A percentile compares a stretch with the other conserved stretches of the same genome.
Evolutionary conservation across 306 rosid species (phyloP).

Genomic region (Cucumis melo): DNA sequence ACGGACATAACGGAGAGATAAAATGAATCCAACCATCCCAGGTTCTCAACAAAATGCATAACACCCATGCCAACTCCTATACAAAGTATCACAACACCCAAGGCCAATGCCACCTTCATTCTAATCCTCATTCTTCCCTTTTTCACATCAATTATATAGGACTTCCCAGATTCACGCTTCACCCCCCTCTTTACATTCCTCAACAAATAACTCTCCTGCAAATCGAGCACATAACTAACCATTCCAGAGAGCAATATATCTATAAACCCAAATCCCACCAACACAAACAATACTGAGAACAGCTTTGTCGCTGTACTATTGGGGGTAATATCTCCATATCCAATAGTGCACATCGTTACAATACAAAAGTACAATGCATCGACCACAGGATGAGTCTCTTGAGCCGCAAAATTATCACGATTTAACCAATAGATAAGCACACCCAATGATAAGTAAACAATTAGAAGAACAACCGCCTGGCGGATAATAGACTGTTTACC

Average conservation of each 20-base stretch:
- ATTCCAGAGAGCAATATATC: slow-evolving; percentile 83
- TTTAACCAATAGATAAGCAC: slow-evolving; percentile 66
- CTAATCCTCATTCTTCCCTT: slow-evolving; percentile 99
- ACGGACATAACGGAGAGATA: slow-evolving; percentile 97
- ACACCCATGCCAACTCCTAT: slow-evolving; percentile 63
- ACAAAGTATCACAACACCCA: slow-evolving; percentile 83
- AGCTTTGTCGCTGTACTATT: slow-evolving; percentile 54
- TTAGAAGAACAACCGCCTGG: slow-evolving; percentile 56
- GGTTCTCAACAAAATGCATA: slow-evolving; percentile 75
- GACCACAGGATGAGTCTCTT: slow-evolving; percentile 73
- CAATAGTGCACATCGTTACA: slow-evolving; percentile 96
- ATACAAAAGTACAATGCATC: slow-evolving; percentile 88
- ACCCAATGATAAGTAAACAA: slow-evolving; percentile 54
- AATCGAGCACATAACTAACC: slow-evolving; percentile 86
- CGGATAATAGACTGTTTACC: slow-evolving; percentile 39
- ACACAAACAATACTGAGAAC: slow-evolving; percentile 67
- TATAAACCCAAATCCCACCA: slow-evolving; percentile 87
- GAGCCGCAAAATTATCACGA: slow-evolving; percentile 34
- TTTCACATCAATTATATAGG: slow-evolving; percentile 74
- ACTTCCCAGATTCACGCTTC: slow-evolving; percentile 30
- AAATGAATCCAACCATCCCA: slow-evolving; percentile 86
- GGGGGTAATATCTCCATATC: slow-evolving; percentile 89
- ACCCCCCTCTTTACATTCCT: slow-evolving; percentile 39
- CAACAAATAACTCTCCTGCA: slow-evolving; percentile 72
- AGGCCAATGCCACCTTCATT: slow-evolving; percentile 88